A percentile compares a stretch with the other conserved stretches of the same genome.
phyloP scores from a whole-genome alignment of 805 yeast species.

The Candida gorgasii region DNA sequence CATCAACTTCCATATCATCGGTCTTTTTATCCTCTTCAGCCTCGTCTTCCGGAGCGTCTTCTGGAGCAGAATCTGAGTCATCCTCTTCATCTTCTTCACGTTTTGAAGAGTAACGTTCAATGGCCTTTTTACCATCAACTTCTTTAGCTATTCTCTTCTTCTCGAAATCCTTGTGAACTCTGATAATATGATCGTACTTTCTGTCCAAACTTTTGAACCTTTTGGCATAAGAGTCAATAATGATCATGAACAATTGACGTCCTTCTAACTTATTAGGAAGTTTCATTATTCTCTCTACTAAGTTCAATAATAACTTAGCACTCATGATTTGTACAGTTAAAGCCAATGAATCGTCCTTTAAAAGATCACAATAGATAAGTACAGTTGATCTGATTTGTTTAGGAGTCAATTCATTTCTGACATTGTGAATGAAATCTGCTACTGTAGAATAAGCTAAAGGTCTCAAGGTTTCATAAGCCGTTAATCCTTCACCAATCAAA shows the following conservation, averaged over 20 bases:
- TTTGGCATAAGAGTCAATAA: constrained; percentile 84
- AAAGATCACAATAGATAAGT: constrained; percentile 71
- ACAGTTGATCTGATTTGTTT: constrained; percentile 88
- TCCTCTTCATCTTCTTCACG: constrained; percentile 23
- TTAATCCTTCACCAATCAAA: constrained; percentile 88
- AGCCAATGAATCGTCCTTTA: constrained; percentile 80
- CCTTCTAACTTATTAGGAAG: constrained; percentile 80
- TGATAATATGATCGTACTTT: constrained; percentile 65
- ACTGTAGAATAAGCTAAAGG: constrained; percentile 94
- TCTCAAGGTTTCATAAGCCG: constrained; percentile 84
- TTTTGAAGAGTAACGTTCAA: constrained; percentile 37
- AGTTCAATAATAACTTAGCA: constrained; percentile 81
- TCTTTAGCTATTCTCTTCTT: constrained; percentile 39
- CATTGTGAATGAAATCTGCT: constrained; percentile 93
- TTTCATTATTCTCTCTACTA: constrained; percentile 85
- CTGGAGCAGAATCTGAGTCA: too few relatives aligned
- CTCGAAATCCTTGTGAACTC: constrained; percentile 57
- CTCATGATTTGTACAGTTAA: constrained; percentile 95
- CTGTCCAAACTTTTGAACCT: constrained; percentile 75
- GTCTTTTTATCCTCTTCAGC: constrained; percentile 10
- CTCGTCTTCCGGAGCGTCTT: constrained; percentile 25
- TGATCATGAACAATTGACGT: constrained; percentile 78
- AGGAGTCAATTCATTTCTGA: constrained; percentile 77
- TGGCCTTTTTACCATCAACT: constrained; percentile 43
- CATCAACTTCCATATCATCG: constrained; percentile 18